Base-by-base conservation (phyloP, 2,329 filamentous ascomycete genomes). In the Ceratocystis papillata region DNA sequence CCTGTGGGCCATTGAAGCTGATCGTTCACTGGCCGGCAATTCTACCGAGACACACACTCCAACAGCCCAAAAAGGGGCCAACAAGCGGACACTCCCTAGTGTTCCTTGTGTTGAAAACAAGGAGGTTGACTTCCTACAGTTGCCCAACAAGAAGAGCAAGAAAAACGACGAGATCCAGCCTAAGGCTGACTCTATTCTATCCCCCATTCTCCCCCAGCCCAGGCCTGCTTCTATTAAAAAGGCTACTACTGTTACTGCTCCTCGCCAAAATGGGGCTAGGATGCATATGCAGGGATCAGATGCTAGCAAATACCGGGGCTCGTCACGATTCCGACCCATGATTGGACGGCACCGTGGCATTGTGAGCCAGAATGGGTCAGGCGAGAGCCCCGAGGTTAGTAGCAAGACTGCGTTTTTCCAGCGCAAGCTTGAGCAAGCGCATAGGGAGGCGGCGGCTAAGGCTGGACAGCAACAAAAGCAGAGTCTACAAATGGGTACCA, bases 1-100 rank as follows among this genome's bases (percentile, higher is more conserved):
- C 69, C 77, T 85, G 10, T 85, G 82, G 82, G 82, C 81, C 41
- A 71, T 83, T 28, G 83, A 85, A 71, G 82, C 82, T 10, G 76
- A 79, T 64, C 78, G 82, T 12, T 74, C 76, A 5, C 76, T 76
- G 0, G 78, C 79, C 8, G 72, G 69, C 4, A 70, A 73, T 25
- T 63, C 69, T 44, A 22, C 30, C 66, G 62, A 59, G 46, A 25
- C 25, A 4, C 41, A 45, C 41, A 60, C 60, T 25, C 59, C 65
- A 55, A 68, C 46, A 57, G 68, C 37, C 17, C 45, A 46, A 70
- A 70, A 73, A 69, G 60, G 72, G 67, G 33, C 69, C 70, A 62
- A 67, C 22, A 64, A 67, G 62, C 65, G 65, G 10, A 17, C 25
- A 7, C 12, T 67, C 2, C 59, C 61, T 46, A 8, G 8, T 17